Conservation (phyloP, 495 filamentous ascomycete genomes). For the Terfezia claveryi region DNA sequence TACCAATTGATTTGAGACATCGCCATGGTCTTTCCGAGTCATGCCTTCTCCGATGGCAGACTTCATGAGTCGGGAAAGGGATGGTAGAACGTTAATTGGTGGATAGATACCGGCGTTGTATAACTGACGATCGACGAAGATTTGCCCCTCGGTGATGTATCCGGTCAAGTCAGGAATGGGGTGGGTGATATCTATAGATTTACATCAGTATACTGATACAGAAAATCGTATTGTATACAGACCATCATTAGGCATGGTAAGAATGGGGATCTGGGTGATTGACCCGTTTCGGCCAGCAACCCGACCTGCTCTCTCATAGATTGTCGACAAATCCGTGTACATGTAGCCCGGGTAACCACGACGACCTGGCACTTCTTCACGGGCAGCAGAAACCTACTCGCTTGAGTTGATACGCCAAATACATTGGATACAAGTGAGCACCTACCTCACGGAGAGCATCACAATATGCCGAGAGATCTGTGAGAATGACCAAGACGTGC, state of each 20-base stretch:
- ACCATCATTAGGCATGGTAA: slow-evolving; percentile 99
- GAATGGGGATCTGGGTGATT: slow-evolving; percentile 95
- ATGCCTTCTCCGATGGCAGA: slow-evolving; percentile 94
- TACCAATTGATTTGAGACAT: slow-evolving; percentile 87
- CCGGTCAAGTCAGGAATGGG: slow-evolving; percentile 97
- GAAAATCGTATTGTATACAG: slow-evolving; percentile 6
- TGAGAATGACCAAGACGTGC: slow-evolving; percentile 96
- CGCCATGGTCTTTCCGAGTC: slow-evolving; percentile 86
- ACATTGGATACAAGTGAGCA: not conserved
- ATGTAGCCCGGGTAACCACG: slow-evolving; percentile 99
- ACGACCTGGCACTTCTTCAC: slow-evolving; percentile 98
- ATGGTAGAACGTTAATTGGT: slow-evolving; percentile 96
- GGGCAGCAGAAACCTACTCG: slow-evolving; percentile 45
- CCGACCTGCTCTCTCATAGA: slow-evolving; percentile 98
- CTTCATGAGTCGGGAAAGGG: slow-evolving; percentile 98
- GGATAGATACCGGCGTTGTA: slow-evolving; percentile 94
- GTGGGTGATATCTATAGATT: slow-evolving; percentile 67
- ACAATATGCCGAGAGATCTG: slow-evolving; percentile 93
- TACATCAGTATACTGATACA: not conserved
- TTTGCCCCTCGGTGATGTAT: slow-evolving; percentile 54
- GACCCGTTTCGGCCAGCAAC: slow-evolving; percentile 93
- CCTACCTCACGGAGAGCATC: slow-evolving; percentile 87
- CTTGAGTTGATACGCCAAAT: not conserved
- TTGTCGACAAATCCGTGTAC: slow-evolving; percentile 99
- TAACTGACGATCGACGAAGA: slow-evolving; percentile 88